These are phyloP conservation scores for Ceratocystis alfenasii DNA, from an alignment of 2,329 filamentous ascomycete genomes.

Conservation along the genomic window DNA sequence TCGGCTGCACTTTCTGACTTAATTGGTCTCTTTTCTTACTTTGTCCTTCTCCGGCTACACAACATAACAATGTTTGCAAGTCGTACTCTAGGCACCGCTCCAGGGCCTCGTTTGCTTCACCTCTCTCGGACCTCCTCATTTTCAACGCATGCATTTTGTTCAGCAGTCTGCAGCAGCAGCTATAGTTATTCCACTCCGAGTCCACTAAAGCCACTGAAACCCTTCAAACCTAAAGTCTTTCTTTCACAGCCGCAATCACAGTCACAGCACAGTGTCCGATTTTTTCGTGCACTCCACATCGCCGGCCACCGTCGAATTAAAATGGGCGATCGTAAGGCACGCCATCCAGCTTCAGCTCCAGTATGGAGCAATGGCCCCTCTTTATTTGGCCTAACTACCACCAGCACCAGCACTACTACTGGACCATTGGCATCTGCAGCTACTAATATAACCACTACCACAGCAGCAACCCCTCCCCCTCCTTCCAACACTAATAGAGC, in stretches of 20 bases:
- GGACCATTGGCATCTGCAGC: constrained; percentile 3
- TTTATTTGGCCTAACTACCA: neutral
- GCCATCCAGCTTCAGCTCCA: constrained; percentile 16
- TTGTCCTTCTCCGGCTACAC: neutral
- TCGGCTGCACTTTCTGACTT: neutral
- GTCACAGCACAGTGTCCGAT: constrained; percentile 20
- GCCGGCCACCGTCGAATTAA: constrained; percentile 6
- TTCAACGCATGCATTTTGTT: neutral
- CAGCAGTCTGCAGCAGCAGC: neutral
- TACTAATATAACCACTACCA: neutral
- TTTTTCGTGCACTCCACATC: constrained; percentile 16
- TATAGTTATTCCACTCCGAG: neutral
- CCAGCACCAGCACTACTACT: neutral
- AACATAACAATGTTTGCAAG: neutral
- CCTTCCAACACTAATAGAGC: neutral
- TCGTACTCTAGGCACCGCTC: neutral
- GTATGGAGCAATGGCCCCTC: constrained; percentile 4
- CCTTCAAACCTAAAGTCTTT: neutral
- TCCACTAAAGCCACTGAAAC: too few species aligned
- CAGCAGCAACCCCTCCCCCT: constrained; percentile 18
- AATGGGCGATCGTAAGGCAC: constrained; percentile 14
- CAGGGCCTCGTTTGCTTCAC: neutral
- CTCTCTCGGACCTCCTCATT: neutral
- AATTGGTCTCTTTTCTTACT: neutral
- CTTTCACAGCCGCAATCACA: neutral